Evolutionary conservation across 495 filamentous ascomycete genomes (phyloP).

Genomic region (Terfezia claveryi): DNA sequence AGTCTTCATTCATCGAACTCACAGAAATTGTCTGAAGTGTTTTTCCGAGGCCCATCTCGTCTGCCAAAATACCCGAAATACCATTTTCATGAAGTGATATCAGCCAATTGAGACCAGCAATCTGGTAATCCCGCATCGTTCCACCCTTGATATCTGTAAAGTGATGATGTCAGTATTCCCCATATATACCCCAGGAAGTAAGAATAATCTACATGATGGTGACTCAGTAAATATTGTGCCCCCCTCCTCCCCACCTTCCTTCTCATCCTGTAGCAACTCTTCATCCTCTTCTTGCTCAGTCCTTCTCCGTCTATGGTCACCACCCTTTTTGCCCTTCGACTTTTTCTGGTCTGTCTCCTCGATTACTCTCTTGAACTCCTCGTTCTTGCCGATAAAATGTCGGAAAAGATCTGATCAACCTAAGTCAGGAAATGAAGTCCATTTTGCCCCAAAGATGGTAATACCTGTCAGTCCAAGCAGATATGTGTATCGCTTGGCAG

Average conservation of each 20-base stretch:
- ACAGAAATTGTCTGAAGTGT: slow-evolving; percentile 63
- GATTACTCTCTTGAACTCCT: slow-evolving; percentile 75
- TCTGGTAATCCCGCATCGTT: slow-evolving; percentile 85
- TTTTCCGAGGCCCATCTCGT: slow-evolving; percentile 95
- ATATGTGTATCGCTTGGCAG: slow-evolving; percentile 84
- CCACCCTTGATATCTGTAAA: slow-evolving; percentile 46
- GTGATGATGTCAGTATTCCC: background rate
- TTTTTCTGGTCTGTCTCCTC: slow-evolving; percentile 66
- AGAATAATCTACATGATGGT: slow-evolving; percentile 31
- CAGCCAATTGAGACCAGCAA: slow-evolving; percentile 92
- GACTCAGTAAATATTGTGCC: slow-evolving; percentile 85
- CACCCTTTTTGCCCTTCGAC: slow-evolving; percentile 57
- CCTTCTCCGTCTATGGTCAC: slow-evolving; percentile 55
- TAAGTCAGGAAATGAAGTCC: slow-evolving; percentile 1
- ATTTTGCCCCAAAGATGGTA: background rate
- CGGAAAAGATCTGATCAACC: slow-evolving; percentile 55
- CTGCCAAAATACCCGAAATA: slow-evolving; percentile 90
- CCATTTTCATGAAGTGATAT: slow-evolving; percentile 95
- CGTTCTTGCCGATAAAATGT: slow-evolving; percentile 96
- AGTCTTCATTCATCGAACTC: background rate
- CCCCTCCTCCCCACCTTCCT: slow-evolving; percentile 49
- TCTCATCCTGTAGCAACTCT: slow-evolving; percentile 80
- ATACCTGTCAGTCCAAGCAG: slow-evolving; percentile 61
- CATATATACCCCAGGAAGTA: background rate
- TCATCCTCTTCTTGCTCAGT: slow-evolving; percentile 98